Conservation (phyloP, 768 basidiomycete genomes). For the Tricholoma bakamatsutake region DNA sequence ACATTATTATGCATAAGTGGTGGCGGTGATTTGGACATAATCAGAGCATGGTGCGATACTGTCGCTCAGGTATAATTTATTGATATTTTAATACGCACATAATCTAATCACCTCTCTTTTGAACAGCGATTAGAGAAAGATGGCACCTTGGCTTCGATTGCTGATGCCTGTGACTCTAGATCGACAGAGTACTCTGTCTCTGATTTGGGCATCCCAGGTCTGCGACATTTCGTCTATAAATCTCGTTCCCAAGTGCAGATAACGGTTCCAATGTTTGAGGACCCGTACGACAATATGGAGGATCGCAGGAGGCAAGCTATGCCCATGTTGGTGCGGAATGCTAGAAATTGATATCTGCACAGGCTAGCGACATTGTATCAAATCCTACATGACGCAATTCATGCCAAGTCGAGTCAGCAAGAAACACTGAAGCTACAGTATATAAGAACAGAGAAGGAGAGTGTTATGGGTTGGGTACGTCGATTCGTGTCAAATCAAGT, state of each 20-base stretch:
- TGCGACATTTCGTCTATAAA: conserved; percentile 95
- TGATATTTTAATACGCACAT: neutral
- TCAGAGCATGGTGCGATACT: conserved; percentile 68
- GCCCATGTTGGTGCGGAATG: neutral
- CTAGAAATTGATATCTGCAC: neutral
- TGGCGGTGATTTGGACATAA: conserved; percentile 79
- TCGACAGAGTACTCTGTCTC: conserved; percentile 62
- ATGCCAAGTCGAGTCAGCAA: conserved; percentile 82
- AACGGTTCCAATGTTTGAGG: conserved; percentile 80
- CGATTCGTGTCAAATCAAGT: neutral
- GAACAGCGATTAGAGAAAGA: conserved; percentile 60
- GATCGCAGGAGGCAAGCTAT: conserved; percentile 53
- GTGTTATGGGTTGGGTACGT: conserved; percentile 91
- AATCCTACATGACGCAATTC: conserved; percentile 79
- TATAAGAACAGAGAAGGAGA: conserved; percentile 78
- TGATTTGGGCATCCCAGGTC: conserved; percentile 79
- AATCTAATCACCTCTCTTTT: conserved; percentile 1
- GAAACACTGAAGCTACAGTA: conserved; percentile 82
- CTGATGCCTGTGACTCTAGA: conserved; percentile 39
- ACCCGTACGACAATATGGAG: conserved; percentile 63
- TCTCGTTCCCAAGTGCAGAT: conserved; percentile 85
- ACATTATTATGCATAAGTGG: conserved; percentile 78
- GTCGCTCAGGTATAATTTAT: conserved; percentile 42
- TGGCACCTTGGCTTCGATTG: conserved; percentile 47
- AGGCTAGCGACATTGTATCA: conserved; percentile 89